These are phyloP conservation scores for Ephemerocybe angulata DNA, from an alignment of 768 basidiomycete genomes.

Conservation along the genomic window DNA sequence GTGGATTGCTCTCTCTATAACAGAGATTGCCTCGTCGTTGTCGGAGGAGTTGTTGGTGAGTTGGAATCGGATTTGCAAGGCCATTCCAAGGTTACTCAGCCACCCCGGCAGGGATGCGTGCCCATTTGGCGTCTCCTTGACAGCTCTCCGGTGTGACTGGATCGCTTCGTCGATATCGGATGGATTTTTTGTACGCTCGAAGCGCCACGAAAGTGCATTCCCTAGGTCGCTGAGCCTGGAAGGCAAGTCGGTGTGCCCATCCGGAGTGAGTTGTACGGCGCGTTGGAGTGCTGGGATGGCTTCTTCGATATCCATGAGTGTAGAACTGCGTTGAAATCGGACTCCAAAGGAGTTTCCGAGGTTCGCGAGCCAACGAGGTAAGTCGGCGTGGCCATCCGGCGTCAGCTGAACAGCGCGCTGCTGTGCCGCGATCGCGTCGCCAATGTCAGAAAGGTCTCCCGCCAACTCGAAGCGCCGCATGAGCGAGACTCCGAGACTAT, in stretches of 20 bases:
- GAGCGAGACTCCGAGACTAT: no score
- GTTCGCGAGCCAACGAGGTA: neutral
- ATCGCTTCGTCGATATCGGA: constrained; percentile 2
- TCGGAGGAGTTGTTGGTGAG: neutral
- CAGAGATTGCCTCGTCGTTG: neutral
- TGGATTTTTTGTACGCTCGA: neutral
- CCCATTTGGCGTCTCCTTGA: neutral
- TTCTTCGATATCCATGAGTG: neutral
- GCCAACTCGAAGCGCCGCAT: no score
- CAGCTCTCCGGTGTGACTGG: neutral
- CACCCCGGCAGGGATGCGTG: neutral
- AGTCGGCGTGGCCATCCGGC: neutral
- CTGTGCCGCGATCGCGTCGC: neutral
- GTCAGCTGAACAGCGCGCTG: neutral
- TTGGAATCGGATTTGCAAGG: neutral
- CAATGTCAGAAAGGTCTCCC: neutral
- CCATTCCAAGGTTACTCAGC: neutral
- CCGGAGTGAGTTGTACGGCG: neutral
- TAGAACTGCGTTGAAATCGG: neutral
- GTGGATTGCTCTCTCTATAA: neutral
- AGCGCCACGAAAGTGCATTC: constrained; percentile 24
- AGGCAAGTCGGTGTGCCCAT: neutral
- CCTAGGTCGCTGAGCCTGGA: constrained; percentile 1
- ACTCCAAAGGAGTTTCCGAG: neutral
- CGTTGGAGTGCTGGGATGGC: neutral